phyloP scores from a whole-genome alignment of 2,329 filamentous ascomycete species.

The Chaetomiaceae sp. region DNA sequence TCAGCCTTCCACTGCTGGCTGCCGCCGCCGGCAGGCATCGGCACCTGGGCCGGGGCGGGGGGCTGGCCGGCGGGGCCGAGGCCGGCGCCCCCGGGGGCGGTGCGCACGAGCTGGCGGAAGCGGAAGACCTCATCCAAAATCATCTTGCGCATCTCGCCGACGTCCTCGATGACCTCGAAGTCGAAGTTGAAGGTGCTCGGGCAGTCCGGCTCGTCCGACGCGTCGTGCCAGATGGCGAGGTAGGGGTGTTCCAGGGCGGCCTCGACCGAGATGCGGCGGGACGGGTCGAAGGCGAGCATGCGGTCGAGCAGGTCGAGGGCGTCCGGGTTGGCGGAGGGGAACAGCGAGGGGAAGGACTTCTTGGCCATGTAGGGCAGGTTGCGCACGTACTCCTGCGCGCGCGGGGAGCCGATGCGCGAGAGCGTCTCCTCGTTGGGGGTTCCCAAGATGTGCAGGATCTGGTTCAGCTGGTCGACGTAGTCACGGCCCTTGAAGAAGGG shows the following conservation, averaged over 20 bases:
- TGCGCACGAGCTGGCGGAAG: slow-evolving; percentile 64
- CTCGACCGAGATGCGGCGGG: slow-evolving; percentile 87
- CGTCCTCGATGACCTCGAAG: slow-evolving; percentile 95
- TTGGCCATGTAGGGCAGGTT: slow-evolving; percentile 95
- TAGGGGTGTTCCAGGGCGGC: slow-evolving; percentile 94
- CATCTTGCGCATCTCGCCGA: slow-evolving; percentile 92
- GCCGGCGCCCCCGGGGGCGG: slow-evolving; percentile 36
- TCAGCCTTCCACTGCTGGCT: slow-evolving; percentile 50
- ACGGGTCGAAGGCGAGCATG: slow-evolving; percentile 97
- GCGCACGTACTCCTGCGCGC: slow-evolving; percentile 96
- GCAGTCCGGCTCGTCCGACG: slow-evolving; percentile 89
- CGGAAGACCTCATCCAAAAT: slow-evolving; percentile 89
- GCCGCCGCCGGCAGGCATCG: slow-evolving; percentile 42
- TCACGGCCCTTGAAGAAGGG: slow-evolving; percentile 99
- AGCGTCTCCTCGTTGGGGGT: slow-evolving; percentile 95
- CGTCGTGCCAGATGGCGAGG: slow-evolving; percentile 96
- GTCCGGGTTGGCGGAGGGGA: slow-evolving; percentile 92
- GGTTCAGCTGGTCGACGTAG: slow-evolving; percentile 98
- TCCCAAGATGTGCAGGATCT: slow-evolving; percentile 95
- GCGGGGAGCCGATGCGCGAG: slow-evolving; percentile 85
- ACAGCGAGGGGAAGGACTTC: slow-evolving; percentile 79
- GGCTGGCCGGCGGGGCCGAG: slow-evolving; percentile 28
- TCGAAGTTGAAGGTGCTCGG: slow-evolving; percentile 95
- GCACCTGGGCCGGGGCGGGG: slow-evolving; percentile 38
- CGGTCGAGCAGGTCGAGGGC: slow-evolving; percentile 91